Conservation (phyloP, 2,329 filamentous ascomycete genomes). For the Stenocarpella maydis region DNA sequence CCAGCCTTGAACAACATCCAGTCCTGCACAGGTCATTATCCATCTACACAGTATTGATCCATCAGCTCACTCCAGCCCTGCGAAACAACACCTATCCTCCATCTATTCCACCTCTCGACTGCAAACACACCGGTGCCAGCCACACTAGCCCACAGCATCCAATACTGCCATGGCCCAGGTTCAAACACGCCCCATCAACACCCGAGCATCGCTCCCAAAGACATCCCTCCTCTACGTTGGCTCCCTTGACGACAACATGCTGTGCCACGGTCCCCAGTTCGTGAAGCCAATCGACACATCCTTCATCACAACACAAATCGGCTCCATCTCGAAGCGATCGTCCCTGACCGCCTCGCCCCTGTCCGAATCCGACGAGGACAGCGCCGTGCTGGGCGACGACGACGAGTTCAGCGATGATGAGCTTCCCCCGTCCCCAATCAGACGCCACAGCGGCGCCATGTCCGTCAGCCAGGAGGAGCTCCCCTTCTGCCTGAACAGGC, state of each 20-base stretch:
- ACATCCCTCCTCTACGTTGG: slow-evolving; percentile 33
- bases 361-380: slow-evolving; percentile 30
- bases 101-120: neutral
- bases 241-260: slow-evolving; percentile 34
- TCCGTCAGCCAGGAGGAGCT: slow-evolving; percentile 36
- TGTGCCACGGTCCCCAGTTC: slow-evolving; percentile 29
- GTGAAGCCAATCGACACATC: slow-evolving; percentile 34
- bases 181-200: slow-evolving; percentile 7
- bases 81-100: no score
- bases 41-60: neutral
- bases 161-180: slow-evolving; percentile 17
- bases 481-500: slow-evolving; percentile 33
- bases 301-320: slow-evolving; percentile 27
- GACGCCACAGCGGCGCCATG: slow-evolving; percentile 35
- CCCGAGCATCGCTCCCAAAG: slow-evolving; percentile 17
- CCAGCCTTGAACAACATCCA: neutral
- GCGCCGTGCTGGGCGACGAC: slow-evolving; percentile 34
- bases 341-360: slow-evolving; percentile 28
- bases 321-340: slow-evolving; percentile 30
- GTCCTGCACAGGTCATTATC: neutral
- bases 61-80: neutral
- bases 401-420: slow-evolving; percentile 35
- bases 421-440: slow-evolving; percentile 33
- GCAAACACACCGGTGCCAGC: neutral
- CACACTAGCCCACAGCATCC: neutral